Evolutionary conservation across 164 flowering plant genomes (phyloP).

Genomic region (Magnolia changhungtana): DNA sequence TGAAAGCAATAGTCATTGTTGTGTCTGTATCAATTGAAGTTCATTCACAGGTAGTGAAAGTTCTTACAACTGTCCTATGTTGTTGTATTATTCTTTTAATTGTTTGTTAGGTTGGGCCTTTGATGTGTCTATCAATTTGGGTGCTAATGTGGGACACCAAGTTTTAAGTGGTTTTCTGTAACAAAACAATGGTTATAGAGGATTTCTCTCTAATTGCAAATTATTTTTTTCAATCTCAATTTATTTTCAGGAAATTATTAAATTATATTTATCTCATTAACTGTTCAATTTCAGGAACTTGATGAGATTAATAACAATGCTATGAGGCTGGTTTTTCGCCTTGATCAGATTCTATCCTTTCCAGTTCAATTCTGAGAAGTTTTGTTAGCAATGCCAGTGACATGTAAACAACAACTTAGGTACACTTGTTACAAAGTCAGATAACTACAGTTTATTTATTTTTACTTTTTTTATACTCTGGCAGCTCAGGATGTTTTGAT

Average conservation of each 20-base stretch:
- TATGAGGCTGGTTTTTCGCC: constrained; percentile 68
- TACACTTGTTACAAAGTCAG: constrained; percentile 8
- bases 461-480: too few relatives aligned
- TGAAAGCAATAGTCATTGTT: constrained; percentile 62
- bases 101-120: not conserved
- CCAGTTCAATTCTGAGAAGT: constrained; percentile 68
- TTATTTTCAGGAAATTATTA: too few relatives aligned
- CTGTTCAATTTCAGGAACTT: constrained; percentile 48
- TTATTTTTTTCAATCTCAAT: too few relatives aligned
- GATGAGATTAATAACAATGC: constrained; percentile 56
- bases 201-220: too few relatives aligned
- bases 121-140: too few relatives aligned
- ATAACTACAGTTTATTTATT: not conserved
- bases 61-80: too few relatives aligned
- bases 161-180: too few relatives aligned
- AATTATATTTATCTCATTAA: not conserved
- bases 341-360: constrained; percentile 79
- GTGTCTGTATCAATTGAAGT: constrained; percentile 43
- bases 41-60: constrained; percentile 23
- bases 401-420: constrained; percentile 85
- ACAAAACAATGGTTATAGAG: too few relatives aligned
- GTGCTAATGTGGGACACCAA: too few relatives aligned
- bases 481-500: not conserved
- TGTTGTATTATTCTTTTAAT: too few relatives aligned
- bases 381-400: constrained; percentile 63